Evolutionary conservation across 805 yeast species (phyloP), one percentile per base, ranked within the genome.

Genomic region (Suhomyces pyralidae): DNA sequence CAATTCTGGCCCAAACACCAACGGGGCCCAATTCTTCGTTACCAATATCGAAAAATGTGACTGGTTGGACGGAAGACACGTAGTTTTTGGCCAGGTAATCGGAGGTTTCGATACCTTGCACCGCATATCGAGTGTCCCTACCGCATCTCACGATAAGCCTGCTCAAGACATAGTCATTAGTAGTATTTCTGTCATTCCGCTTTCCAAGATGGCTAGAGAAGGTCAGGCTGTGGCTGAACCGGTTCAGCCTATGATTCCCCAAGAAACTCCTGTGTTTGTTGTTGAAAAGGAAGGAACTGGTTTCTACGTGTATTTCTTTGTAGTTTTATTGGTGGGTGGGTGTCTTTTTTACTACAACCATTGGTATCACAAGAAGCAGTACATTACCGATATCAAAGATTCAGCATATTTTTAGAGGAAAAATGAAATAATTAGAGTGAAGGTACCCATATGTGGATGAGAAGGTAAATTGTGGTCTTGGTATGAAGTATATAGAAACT

Each of bases 31-130:
- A 42, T 64, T 64, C 26, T 64, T 64, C 54, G 59, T 65, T 53
- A 59, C 65, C 53, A 60, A 60, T 24, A 54, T 40, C 8, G 50
- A 53, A 17, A 40, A 49, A n/a, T 59, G 67, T 14, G 26, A 51
- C 25, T 52, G 48, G 25, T 61, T 65, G 50, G 64, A 65, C 53
- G 63, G 63, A 4, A 50, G 54, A 20, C 67, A 65, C 45, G 69
- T 65, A 25, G 67, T 65, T 3, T 65, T 65, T 43, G 69, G 69
- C 36, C 69, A 65, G 58, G 34, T 65, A 22, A 57, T 65, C 28
- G 54, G 45, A 8, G 69, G 68, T 1, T 63, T 63, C 43, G 60
- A 61, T 40, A 48, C 52, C 3, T 65, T 74, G 47, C 58, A 61
- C 45, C 58, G 55, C 40, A 58, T 74, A 26, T 40, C 46, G 15